Base-by-base conservation (phyloP, 2,329 filamentous ascomycete species). In the Talaromyces sp. region DNA sequence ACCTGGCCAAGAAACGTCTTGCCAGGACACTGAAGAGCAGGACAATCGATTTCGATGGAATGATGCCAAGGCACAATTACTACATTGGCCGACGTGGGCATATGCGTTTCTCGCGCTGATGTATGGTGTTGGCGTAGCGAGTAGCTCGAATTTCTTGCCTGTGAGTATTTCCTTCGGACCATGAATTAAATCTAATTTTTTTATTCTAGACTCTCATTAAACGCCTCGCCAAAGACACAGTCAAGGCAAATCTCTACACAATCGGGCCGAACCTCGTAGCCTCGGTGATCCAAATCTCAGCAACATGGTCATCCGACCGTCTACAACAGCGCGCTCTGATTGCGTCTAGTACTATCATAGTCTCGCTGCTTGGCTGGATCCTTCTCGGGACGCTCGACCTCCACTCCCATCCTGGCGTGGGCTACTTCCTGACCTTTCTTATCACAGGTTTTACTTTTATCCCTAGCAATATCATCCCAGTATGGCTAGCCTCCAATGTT, bases 111-210 rank as follows among this genome's bases (percentile, higher is more conserved):
- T 41, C 14, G 58, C 35, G 14, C 35, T 61, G 7, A 50, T 57
- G 10, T 61, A 57, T 32, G 59, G 59, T 8, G 59, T 61, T 5
- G 59, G 53, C 1, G 50, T 43, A 8, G 27, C 53, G 10, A 61
- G 59, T 41, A 61, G 38, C 24, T 61, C 59, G 29, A 61, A 61
- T 32, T 61, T 61, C n/a, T 46, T 61, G 27, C 59, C 59, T 14
- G 59, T 61, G 5, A 55, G 43, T 49, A 19, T 49, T 19, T 35
- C 14, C 6, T 17, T 24, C 21, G 5, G n/a, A n/a, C n/a, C n/a
- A n/a, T n/a, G n/a, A n/a, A n/a, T n/a, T n/a, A n/a, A n/a, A n/a
- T n/a, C n/a, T n/a, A n/a, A n/a, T 13, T 13, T 49, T 7, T n/a
- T 21, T 24, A 4, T 49, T 24, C 9, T 14, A 55, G 53, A 35